Conservation (phyloP, 1,139 yeast species). For the Candida sojae region DNA sequence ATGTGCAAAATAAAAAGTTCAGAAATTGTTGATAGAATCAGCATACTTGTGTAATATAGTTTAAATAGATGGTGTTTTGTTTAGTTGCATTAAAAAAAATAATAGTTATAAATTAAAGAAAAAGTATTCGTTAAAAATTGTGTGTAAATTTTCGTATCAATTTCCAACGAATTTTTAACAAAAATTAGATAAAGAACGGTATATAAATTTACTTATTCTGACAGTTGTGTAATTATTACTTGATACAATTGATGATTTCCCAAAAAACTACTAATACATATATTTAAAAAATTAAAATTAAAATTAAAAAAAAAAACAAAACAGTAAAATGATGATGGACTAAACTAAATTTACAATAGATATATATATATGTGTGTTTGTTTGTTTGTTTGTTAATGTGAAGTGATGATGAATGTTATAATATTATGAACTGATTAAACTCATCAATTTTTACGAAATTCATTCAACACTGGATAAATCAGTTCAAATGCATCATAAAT, state of each 20-base stretch:
- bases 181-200: no score
- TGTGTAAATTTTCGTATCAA: background rate
- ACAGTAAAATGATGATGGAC: background rate
- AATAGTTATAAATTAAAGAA: background rate
- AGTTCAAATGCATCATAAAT: conserved; percentile 98
- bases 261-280: conserved; percentile 3
- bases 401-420: no score
- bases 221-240: no score
- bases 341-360: conserved; percentile 1
- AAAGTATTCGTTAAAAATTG: background rate
- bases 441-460: conserved; percentile 68
- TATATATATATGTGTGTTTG: background rate
- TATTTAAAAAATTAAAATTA: background rate
- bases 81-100: background rate
- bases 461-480: conserved; percentile 96
- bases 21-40: no score
- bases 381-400: background rate
- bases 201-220: no score
- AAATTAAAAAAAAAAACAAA: background rate
- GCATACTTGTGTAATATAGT: conserved; percentile 1
- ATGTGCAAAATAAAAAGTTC: no score
- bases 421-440: no score
- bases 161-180: no score
- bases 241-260: no score
- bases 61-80: background rate